Conservation (phyloP, 495 filamentous ascomycete species). For the Aspergillus diversus region DNA sequence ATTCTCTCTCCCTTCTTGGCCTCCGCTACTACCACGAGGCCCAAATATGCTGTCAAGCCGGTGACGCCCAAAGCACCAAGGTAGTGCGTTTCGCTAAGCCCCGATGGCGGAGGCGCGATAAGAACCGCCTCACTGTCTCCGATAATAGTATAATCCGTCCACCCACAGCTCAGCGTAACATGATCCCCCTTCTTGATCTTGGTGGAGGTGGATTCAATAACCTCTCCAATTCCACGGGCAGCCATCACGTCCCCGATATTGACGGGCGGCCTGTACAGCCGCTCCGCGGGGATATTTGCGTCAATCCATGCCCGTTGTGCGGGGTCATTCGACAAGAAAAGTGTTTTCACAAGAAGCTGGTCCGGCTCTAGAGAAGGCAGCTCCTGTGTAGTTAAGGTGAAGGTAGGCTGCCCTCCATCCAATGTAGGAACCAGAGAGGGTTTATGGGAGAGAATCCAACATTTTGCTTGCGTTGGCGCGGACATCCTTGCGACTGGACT, state of each 20-base stretch:
- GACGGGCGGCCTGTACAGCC: slow-evolving; percentile 62
- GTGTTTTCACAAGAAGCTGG: slow-evolving; percentile 58
- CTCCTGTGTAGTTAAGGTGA: slow-evolving; percentile 33
- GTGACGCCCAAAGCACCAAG: slow-evolving; percentile 10
- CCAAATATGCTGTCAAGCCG: slow-evolving; percentile 14
- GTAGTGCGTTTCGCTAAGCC: slow-evolving; percentile 10
- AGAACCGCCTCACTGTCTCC: background rate
- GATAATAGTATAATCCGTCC: background rate
- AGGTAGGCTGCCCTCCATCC: slow-evolving; percentile 24
- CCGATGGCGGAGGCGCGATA: background rate
- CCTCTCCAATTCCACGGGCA: slow-evolving; percentile 1
- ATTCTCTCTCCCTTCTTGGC: slow-evolving; percentile 11
- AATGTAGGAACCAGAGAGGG: slow-evolving; percentile 26
- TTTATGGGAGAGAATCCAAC: slow-evolving; percentile 39
- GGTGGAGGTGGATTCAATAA: background rate
- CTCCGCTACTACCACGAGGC: background rate
- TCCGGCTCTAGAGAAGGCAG: slow-evolving; percentile 52
- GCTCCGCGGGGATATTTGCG: slow-evolving; percentile 37
- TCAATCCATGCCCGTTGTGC: slow-evolving; percentile 68
- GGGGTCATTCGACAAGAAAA: slow-evolving; percentile 68
- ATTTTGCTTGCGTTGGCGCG: slow-evolving; percentile 6
- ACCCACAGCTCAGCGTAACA: background rate
- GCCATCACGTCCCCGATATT: slow-evolving; percentile 36
- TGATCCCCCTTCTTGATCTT: slow-evolving; percentile 3
- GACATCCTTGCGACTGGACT: background rate